Evolutionary conservation across 441 rosid genomes (phyloP).

Genomic region (Breynia disticha): DNA sequence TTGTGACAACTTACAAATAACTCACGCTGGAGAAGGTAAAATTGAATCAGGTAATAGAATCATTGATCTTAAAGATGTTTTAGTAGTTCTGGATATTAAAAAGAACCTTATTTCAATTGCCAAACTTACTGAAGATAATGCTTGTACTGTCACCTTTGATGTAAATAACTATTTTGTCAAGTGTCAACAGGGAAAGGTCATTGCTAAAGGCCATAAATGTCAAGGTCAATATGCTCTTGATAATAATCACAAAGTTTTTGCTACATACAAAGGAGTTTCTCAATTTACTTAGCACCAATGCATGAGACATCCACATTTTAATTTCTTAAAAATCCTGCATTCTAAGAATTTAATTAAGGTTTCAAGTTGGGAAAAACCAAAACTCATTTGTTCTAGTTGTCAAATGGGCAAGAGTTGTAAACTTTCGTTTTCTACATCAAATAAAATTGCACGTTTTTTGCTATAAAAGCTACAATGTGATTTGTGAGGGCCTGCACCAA

Average conservation of each 20-base stretch:
- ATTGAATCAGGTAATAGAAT: not conserved
- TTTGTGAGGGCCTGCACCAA: not conserved
- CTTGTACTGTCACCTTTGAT: not conserved
- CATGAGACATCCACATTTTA: not conserved
- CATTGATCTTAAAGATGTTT: not conserved
- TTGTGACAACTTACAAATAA: not conserved
- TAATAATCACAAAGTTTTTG: too few relatives aligned
- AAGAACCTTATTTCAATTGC: not conserved
- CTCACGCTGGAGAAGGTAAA: not conserved
- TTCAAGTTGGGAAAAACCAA: not conserved
- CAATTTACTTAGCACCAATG: not conserved
- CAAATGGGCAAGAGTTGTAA: not conserved
- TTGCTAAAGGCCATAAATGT: too few relatives aligned
- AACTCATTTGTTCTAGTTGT: not conserved
- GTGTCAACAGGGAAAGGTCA: too few relatives aligned
- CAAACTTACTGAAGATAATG: not conserved
- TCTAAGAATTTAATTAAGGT: not conserved
- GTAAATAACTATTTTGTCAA: too few relatives aligned
- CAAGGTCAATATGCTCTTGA: too few relatives aligned
- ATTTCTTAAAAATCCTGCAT: not conserved
- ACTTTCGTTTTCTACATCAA: not conserved
- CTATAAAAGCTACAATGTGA: not conserved
- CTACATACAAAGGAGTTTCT: not conserved
- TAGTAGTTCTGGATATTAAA: not conserved
- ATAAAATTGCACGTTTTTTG: not conserved